These are phyloP conservation scores for Dimocarpus longan DNA, from an alignment of 345 rosid species.

Conservation along the genomic window DNA sequence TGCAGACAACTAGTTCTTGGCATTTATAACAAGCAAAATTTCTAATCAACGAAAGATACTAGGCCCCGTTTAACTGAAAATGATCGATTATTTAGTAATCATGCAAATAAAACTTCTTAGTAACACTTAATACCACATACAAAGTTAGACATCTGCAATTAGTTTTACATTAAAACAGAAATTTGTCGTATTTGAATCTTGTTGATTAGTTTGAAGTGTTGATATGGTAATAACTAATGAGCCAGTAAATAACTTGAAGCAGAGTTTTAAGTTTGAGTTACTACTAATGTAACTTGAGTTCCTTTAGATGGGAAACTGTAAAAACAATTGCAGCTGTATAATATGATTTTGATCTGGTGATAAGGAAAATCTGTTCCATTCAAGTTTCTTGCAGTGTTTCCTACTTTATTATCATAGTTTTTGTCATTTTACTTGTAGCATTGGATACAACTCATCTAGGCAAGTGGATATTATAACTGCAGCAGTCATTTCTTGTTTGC, in stretches of 20 bases:
- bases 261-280: background rate
- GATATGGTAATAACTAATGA: background rate
- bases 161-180: background rate
- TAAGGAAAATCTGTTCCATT: background rate
- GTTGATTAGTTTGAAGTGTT: background rate
- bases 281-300: slow-evolving; percentile 1
- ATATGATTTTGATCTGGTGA: background rate
- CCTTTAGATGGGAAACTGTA: slow-evolving; percentile 6
- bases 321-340: background rate
- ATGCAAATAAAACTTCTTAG: background rate
- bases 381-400: slow-evolving; percentile 1
- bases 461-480: slow-evolving; percentile 12
- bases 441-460: slow-evolving; percentile 11
- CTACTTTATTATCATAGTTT: slow-evolving; percentile 7
- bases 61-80: background rate
- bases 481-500: slow-evolving; percentile 3
- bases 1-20: background rate
- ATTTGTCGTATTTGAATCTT: background rate
- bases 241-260: background rate
- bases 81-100: background rate
- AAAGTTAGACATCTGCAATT: background rate
- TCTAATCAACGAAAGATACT: background rate
- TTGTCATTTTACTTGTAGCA: slow-evolving; percentile 12
- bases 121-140: background rate
- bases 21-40: background rate